Base-by-base conservation (phyloP, 1,284 basidiomycete species). In the Cutaneotrichosporon dermatis region DNA sequence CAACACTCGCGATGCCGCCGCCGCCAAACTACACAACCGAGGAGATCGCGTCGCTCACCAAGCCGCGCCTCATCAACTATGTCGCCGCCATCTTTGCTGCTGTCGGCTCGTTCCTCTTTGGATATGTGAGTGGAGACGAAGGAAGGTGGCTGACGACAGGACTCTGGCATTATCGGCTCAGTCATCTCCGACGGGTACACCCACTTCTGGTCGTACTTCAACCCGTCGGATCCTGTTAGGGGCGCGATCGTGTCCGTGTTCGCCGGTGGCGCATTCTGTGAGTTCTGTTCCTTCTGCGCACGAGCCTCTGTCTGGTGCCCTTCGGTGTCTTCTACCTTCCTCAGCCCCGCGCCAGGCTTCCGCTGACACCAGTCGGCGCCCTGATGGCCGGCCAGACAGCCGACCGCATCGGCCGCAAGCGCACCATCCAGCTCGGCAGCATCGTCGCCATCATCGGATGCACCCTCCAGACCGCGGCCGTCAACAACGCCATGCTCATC, bases 241-340 rank as follows among this genome's bases (percentile, higher is more conserved):
- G 84, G 84, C 35, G 84, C 84, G 0, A 81, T 86, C 9, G 84
- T 85, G 1, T 83, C 84, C 2, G 83, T 84, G 1, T 85, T 85
- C 59, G 84, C 83, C 42, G 83, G 82, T 35, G 72, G 72, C 13
- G 71, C 71, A 4, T 71, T 71, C 57, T 71, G 67, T 62, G 53
- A 54, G 60, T 56, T 36, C 2, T 33, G 25, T 25, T 25, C 3
- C 25, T 25, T 25, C 25, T 25, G 25, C 25, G 25, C 25, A 25
- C 25, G 25, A n/a, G 25, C 25, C 25, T 25, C 25, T 25, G 2
- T 25, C 2, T 25, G 25, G 25, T 25, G 25, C 25, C 25, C 3
- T 25, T 25, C 25, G 2, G 3, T 25, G 25, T 25, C 25, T 2
- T 25, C 25, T 25, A 3, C 3, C 25, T 25, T 25, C 25, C 25